phyloP scores from a whole-genome alignment of 176 grass and related monocot species.

The Musa beccarii region DNA sequence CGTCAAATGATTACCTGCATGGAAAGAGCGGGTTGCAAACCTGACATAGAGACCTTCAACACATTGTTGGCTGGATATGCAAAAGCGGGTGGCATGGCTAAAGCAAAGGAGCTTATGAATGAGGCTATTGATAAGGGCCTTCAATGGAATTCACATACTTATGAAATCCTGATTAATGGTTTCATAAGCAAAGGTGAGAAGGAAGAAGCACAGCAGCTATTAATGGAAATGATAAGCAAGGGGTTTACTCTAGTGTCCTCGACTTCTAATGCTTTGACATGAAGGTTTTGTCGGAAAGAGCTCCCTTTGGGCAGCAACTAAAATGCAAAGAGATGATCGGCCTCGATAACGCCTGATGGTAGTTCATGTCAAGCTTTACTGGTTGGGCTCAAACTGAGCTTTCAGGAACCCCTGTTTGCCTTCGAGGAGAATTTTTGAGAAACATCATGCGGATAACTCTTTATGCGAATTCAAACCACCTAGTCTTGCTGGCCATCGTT shows the following conservation, averaged over 20 bases:
- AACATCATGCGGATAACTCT: background rate
- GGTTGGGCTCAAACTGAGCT: too few relatives aligned
- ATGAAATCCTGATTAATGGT: conserved; percentile 16
- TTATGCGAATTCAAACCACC: too few relatives aligned
- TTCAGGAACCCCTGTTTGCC: background rate
- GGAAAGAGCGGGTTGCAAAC: conserved; percentile 51
- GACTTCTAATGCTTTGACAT: conserved; percentile 19
- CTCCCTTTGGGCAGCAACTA: background rate
- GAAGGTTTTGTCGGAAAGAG: conserved; percentile 14
- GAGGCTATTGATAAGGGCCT: conserved; percentile 33
- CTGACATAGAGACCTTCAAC: conserved; percentile 27
- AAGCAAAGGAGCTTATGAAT: conserved; percentile 26
- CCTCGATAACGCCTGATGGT: conserved; percentile 7
- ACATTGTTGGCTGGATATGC: conserved; percentile 26
- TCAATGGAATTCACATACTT: conserved; percentile 34
- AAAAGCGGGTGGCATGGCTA: conserved; percentile 12
- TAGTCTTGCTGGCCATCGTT: too few relatives aligned
- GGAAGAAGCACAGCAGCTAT: conserved; percentile 21
- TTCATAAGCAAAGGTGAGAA: background rate
- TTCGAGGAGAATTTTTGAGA: background rate
- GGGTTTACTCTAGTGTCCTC: conserved; percentile 18
- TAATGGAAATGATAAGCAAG: conserved; percentile 24
- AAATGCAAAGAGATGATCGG: background rate
- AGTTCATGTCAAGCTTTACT: conserved; percentile 19
- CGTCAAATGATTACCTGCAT: conserved; percentile 49